Base-by-base conservation (phyloP, 1,139 yeast species). In the Sugiyamaella pinicola region DNA sequence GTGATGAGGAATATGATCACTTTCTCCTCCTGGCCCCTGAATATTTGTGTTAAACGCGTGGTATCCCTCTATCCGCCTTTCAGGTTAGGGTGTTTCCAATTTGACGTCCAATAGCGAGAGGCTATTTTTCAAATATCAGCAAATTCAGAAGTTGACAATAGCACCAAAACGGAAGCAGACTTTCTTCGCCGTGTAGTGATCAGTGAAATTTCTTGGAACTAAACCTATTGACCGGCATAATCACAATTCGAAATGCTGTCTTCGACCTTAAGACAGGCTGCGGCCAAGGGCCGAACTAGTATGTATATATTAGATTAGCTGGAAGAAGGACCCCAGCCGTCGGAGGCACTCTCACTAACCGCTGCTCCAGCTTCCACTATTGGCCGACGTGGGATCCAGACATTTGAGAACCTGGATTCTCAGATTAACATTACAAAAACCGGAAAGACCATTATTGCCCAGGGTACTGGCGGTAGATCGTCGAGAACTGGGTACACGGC, bases 401-500 rank as follows among this genome's bases (percentile, higher is more conserved):
- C 74, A 22, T 61, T 69, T 52, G 71, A 67, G 42, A 63, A 61
- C 52, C 65, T 80, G 47, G 74, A 72, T 55, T 74, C 80, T 52
- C 96, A 88, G 69, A 74, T 88, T 64, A 84, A 85, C 71, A 83
- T 88, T 69, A 85, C 95, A 57, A 78, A 83, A 61, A 76, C 78
- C 53, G 96, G 96, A 35, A 87, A 88, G 67, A 84, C 89, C 41
- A 78, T 83, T 62, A 69, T 85, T 51, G 71, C 87, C 19, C 77
- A 77, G 38, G 96, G 96, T 56, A 73, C 82, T 48, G 95, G 95
- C 43, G 96, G 96, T 39, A 68, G 77, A 58, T 85, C 95, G 8
- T 87, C 96, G 35, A 80, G 95, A 74, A 84, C 93, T n/a, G 96
- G 96, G 1, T 87, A 83, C 73, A 87, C 93, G 5, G 96, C 93